Evolutionary conservation across 371 early-diverging fungal genomes (phyloP), one percentile per base, ranked within the genome.

Genomic region (Ordospora pajunii): DNA sequence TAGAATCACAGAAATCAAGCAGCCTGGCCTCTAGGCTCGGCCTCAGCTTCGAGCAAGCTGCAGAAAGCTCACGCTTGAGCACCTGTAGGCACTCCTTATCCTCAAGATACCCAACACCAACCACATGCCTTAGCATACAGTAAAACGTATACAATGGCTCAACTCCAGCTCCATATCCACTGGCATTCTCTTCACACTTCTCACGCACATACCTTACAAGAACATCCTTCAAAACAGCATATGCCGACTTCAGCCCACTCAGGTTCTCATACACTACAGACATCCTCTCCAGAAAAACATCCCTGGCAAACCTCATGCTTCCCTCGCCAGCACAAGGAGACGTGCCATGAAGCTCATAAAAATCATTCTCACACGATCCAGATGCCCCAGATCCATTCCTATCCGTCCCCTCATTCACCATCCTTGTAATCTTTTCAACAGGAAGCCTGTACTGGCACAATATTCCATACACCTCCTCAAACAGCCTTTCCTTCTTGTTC

Each of bases 81-180:
- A 44, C 37, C 25, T 64, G 27, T 25, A 54, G n/a, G 19, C 11
- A 37, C 4, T 19, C 44, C 11, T 40, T 25, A 11, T 27, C 25
- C 42, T 50, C 53, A 10, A 52, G 11, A 66, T 65, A 73, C 23
- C 74, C 74, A 43, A 66, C 53, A 44, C 66, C 63, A 10, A 73
- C 74, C n/a, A 73, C 74, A 52, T 66, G 46, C 4, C 43, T 64
- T n/a, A 73, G 53, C 32, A 73, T 42, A 17, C 25, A 53, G 45
- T 52, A 52, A 53, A 73, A 73, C 14, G 65, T 51, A 32, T 73
- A 73, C 40, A 73, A 45, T 0, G 74, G 49, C 37, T 73, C 74
- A 40, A 66, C 65, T 14, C 63, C 52, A 14, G n/a, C 66, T 27
- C 66, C 52, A 11, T 66, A 50, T 14, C 63, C 37, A 73, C 66